Percentiles rank a stretch among this genome's conserved stretches.
These are phyloP conservation scores for Epichloe aotearoae DNA, from an alignment of 2,329 filamentous ascomycete species.

Conservation along the genomic window DNA sequence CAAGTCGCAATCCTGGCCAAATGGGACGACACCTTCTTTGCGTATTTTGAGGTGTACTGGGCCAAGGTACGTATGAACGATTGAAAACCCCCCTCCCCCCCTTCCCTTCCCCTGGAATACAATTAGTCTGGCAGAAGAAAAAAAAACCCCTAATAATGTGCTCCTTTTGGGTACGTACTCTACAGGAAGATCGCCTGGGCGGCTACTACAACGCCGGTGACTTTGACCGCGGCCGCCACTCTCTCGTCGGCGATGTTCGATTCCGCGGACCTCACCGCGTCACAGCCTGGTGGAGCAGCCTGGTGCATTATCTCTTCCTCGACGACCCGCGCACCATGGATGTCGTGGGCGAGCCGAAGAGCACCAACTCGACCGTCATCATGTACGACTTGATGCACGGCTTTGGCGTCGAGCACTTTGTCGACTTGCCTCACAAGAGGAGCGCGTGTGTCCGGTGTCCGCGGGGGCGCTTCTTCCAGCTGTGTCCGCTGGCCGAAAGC, in stretches of 20 bases:
- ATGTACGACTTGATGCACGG: conserved; percentile 65
- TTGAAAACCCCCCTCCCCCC: background rate
- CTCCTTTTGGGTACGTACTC: background rate
- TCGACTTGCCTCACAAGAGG: conserved; percentile 60
- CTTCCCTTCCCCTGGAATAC: background rate
- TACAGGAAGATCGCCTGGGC: conserved; percentile 40
- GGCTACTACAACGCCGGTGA: conserved; percentile 42
- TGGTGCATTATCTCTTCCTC: conserved; percentile 50
- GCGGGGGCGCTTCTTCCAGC: conserved; percentile 56
- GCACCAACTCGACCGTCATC: conserved; percentile 54
- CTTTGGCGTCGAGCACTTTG: conserved; percentile 57
- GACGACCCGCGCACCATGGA: conserved; percentile 44
- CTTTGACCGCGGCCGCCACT: conserved; percentile 46
- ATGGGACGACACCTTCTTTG: conserved; percentile 57
- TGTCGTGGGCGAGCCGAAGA: conserved; percentile 58
- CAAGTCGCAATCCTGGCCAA: conserved; percentile 52
- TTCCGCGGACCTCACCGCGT: conserved; percentile 49
- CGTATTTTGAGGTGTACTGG: conserved; percentile 72
- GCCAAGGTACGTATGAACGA: conserved; percentile 32
- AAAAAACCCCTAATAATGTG: background rate
- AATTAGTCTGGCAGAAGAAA: too few species aligned
- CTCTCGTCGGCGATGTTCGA: conserved; percentile 43
- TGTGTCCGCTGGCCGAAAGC: conserved; percentile 44
- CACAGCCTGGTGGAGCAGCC: conserved; percentile 46
- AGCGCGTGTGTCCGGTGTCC: conserved; percentile 53